Base-by-base conservation (phyloP, 108 stramenopile species). In the Heterococcus sp. region DNA sequence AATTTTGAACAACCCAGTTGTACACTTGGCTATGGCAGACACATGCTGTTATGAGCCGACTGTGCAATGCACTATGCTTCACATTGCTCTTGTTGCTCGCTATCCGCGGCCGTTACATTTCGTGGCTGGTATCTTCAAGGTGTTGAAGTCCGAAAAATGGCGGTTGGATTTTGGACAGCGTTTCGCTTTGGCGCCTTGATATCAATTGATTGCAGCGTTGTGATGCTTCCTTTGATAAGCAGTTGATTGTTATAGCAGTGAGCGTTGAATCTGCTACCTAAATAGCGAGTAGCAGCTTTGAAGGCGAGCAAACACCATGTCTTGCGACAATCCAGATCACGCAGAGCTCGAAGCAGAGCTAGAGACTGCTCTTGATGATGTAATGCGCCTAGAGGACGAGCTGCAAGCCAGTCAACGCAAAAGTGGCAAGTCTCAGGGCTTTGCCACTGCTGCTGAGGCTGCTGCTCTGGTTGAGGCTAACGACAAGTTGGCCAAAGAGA, bases 281-380 rank as follows among this genome's bases (percentile, higher is more conserved):
- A 8, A 21, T 21, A 58, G 8, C 8, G 46, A 8, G 21, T 58
- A 58, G 46, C 14, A 58, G 8, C 46, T 58, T 58, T 14, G 14
- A 58, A 14, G 21, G 46, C 46, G 21, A 21, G 46, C 46, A 58
- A 21, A 8, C 14, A 58, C 8, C 14, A 58, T 58, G 46, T 8
- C 68, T 27, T 81, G 79, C 79, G 72, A 73, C 69, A 81, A 81
- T 66, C 79, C 79, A 3, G 79, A 81, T 65, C 79, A 81, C 72
- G 79, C 79, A 37, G 79, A 63, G 35, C 79, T 81, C 38, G 79
- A 81, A 66, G 37, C 65, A 35, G 79, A 81, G 72, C 79, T 81
- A 37, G 72, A 81, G 71, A 72, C 72, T 70, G 79, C 72, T 8
- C 38, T 81, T 65, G 79, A 81, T 38, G 79, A 81, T 32, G 79